Evolutionary conservation across 345 rosid species (phyloP).

Genomic region (Acer saccharum): DNA sequence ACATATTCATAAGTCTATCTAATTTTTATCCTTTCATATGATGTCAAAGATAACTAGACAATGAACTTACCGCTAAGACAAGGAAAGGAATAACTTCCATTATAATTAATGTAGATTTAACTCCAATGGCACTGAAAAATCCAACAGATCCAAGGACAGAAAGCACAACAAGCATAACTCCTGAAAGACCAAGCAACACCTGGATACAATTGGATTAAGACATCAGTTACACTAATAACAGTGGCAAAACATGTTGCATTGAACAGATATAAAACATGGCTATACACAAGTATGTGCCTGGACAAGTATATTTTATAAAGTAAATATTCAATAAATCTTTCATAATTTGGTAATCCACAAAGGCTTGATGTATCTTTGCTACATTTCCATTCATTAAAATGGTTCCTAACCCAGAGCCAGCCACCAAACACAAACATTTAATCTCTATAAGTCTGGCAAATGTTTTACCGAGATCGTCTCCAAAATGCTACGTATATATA

Average conservation of each 20-base stretch:
- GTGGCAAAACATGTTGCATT: not conserved
- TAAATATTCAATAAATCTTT: not conserved
- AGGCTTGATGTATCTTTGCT: not conserved
- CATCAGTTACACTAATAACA: slow-evolving; percentile 2
- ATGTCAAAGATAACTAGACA: slow-evolving; percentile 12
- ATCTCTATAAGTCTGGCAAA: not conserved
- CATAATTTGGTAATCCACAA: not conserved
- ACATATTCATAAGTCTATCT: not conserved
- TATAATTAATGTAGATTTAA: slow-evolving; percentile 89
- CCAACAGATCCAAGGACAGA: slow-evolving; percentile 98
- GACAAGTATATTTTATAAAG: not conserved
- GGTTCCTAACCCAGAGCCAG: not conserved
- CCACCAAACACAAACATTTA: not conserved
- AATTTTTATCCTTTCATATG: not conserved
- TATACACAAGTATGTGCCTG: not conserved
- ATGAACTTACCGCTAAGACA: slow-evolving; percentile 88
- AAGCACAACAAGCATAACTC: slow-evolving; percentile 92
- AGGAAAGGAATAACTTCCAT: slow-evolving; percentile 99
- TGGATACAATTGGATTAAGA: slow-evolving; percentile 29
- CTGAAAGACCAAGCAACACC: slow-evolving; percentile 94
- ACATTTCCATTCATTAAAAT: not conserved
- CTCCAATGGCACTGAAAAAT: slow-evolving; percentile 84
- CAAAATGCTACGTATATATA: not conserved
- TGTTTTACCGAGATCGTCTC: not conserved
- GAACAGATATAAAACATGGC: slow-evolving; percentile 3